Evolutionary conservation across 495 filamentous ascomycete genomes (phyloP), one percentile per base, ranked within the genome.

Genomic region (Pseudevernia furfuracea): DNA sequence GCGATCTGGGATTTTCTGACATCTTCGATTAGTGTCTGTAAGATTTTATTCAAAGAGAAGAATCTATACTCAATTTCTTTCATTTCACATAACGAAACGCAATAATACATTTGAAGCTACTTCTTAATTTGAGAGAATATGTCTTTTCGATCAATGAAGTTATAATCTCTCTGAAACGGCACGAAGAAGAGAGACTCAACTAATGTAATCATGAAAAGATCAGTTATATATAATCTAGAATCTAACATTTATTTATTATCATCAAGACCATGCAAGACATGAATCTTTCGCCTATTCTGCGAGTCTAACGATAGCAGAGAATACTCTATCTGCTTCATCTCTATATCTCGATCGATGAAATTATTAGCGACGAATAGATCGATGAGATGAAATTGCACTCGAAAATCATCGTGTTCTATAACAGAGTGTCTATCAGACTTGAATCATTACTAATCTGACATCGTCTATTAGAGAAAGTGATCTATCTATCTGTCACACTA

Each of bases 201-300:
- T 52, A 28, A 10, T 4, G 44, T n/a, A 1, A n/a, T 25, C n/a
- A 48, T 25, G 44, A n/a, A 9, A 48, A 23, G n/a, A 48, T 48
- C 44, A 48, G 44, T 7, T 48, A 25, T 48, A 48, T 8, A 48
- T 23, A 48, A 48, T 48, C n/a, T 41, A 14, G 25, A 8, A 28
- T 41, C 57, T 59, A 59, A 9, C n/a, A 59, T 28, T 41, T 59
- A 43, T 39, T n/a, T 59, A 9, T 4, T 37, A 43, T 7, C 30
- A 43, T n/a, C n/a, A 43, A 41, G 58, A 59, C 23, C 9, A 56
- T 53, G 43, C 56, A 39, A 32, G n/a, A 53, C 12, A 53, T 53
- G 12, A 25, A 53, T 53, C 49, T 53, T 53, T 53, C 49, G 49
- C 49, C 7, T 17, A 17, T 12, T 23, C 7, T 53, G 15, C 49